Base-by-base conservation (phyloP, 106 monocot genomes). In the Allium cepa region DNA sequence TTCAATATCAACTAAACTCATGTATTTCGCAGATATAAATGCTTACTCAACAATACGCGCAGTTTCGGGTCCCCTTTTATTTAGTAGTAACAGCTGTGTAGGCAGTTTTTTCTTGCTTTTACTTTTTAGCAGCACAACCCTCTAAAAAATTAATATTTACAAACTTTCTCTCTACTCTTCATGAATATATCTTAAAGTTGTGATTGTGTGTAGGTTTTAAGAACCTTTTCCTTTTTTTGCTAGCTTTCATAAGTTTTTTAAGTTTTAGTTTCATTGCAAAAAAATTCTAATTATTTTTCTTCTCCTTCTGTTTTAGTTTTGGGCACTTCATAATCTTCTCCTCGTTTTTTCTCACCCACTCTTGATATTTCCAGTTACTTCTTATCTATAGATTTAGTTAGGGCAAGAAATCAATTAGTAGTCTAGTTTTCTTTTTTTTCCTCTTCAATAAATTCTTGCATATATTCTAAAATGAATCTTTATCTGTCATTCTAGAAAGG, bases 231-330 rank as follows among this genome's bases (percentile, higher is more conserved):
- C 61, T 73, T 69, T 69, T 73, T 49, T 69, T 73, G 49, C 68
- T 75, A 60, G 70, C 36, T 36, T 4, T 36, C 36, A 36, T 36
- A 36, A 3, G 36, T 36, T 36, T 36, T 36, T 36, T 36, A 36
- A 36, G 60, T 22, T 67, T 73, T 27, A 55, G 63, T 80, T 80
- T 76, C 76, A 76, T 67, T 64, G 48, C 27, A 57, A 46, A 48
- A 76, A 57, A 72, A 51, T 72, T 62, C 26, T 46, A 9, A 67
- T 50, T 67, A n/a, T 67, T 51, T 55, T n/a, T 27, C 28, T 68
- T 55, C 36, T 22, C 22, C 22, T 28, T 36, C 53, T 2, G 11
- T 55, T 55, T 55, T 55, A 12, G 53, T 55, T 55, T 55, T 55
- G 11, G 53, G 11, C 53, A 46, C 60, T 28, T 56, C 46, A 60